Conservation (phyloP, 2,329 filamentous ascomycete species). For the Cercospora sp. region DNA sequence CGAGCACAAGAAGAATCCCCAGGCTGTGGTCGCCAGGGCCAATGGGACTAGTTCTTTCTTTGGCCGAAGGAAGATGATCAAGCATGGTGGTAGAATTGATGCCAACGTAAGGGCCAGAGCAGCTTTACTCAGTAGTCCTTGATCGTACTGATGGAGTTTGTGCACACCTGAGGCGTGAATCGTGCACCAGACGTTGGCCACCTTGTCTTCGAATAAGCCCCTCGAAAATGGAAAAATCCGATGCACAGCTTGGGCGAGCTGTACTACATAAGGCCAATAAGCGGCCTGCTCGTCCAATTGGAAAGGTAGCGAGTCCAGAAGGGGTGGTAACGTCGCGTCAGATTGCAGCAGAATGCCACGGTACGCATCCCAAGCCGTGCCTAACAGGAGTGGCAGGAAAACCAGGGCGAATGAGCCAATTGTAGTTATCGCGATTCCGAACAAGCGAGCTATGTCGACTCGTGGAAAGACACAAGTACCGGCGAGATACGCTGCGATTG, state of each 20-base stretch:
- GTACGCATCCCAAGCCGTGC: conserved; percentile 67
- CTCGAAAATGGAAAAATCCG: conserved; percentile 94
- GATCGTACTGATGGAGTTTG: conserved; percentile 77
- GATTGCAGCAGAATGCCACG: conserved; percentile 63
- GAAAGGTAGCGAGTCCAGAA: conserved; percentile 63
- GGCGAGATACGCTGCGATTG: conserved; percentile 86
- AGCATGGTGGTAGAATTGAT: conserved; percentile 75
- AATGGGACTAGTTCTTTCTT: conserved; percentile 74
- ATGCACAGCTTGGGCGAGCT: conserved; percentile 79
- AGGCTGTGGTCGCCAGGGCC: conserved; percentile 79
- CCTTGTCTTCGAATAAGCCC: conserved; percentile 98
- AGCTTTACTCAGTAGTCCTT: conserved; percentile 69
- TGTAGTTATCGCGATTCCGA: conserved; percentile 75
- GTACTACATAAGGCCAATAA: conserved; percentile 74
- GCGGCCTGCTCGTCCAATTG: conserved; percentile 62
- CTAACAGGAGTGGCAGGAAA: conserved; percentile 71
- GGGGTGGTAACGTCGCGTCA: conserved; percentile 47
- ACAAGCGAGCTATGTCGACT: conserved; percentile 65
- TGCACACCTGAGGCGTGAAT: conserved; percentile 72
- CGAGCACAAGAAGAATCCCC: conserved; percentile 97
- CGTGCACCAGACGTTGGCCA: conserved; percentile 97
- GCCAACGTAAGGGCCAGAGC: conserved; percentile 73
- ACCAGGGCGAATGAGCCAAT: conserved; percentile 71
- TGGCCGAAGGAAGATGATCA: conserved; percentile 76
- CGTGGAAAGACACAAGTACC: conserved; percentile 80